phyloP scores from a whole-genome alignment of 2,329 filamentous ascomycete genomes.

The Penicillium sp. region DNA sequence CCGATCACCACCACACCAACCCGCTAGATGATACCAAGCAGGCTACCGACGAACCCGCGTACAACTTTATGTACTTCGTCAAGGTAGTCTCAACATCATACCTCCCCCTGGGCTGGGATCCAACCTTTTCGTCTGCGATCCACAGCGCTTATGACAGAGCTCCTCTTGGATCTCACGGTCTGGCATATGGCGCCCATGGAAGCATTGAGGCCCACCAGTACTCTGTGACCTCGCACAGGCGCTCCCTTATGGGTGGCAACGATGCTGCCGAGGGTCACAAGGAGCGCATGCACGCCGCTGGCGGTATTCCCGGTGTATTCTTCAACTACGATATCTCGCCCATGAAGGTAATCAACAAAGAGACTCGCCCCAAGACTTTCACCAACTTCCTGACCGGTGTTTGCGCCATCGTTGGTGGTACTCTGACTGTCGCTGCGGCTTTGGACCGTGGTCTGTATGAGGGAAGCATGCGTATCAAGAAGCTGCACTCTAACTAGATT shows the following conservation, averaged over 20 bases:
- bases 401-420: conserved; percentile 91
- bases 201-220: conserved; percentile 98
- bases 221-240: conserved; percentile 93
- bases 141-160: conserved; percentile 48
- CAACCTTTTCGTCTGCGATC: conserved; percentile 44
- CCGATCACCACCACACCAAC: conserved; percentile 79
- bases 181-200: conserved; percentile 61
- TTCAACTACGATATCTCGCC: conserved; percentile 99
- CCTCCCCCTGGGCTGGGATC: conserved; percentile 83
- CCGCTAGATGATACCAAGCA: conserved; percentile 79
- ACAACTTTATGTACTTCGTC: conserved; percentile 98
- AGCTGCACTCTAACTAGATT: conserved; percentile 62
- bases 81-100: conserved; percentile 98
- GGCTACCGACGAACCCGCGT: conserved; percentile 72
- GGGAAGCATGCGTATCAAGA: conserved; percentile 77
- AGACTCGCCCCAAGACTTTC: conserved; percentile 83
- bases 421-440: conserved; percentile 89
- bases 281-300: conserved; percentile 81
- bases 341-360: conserved; percentile 98
- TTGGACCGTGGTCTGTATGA: conserved; percentile 90
- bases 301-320: conserved; percentile 95
- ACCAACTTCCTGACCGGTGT: conserved; percentile 88
- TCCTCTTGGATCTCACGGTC: conserved; percentile 65
- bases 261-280: conserved; percentile 85
- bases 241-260: conserved; percentile 76